These are phyloP conservation scores for Diaporthe sp. DNA, from an alignment of 2,329 filamentous ascomycete genomes.

Conservation along the genomic window DNA sequence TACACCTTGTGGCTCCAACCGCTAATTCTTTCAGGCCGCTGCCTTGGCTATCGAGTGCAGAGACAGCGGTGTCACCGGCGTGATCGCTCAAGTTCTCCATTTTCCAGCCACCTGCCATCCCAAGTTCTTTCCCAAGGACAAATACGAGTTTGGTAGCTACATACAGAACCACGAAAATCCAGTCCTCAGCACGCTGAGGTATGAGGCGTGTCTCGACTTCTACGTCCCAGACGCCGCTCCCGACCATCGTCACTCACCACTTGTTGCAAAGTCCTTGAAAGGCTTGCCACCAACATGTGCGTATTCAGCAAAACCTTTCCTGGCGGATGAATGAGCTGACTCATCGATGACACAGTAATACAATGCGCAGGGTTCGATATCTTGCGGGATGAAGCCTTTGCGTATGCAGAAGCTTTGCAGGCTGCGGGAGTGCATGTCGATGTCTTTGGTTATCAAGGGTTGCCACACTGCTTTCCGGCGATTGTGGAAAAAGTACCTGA, in stretches of 20 bases:
- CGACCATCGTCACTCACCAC: slow-evolving; percentile 20
- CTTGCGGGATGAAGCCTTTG: slow-evolving; percentile 16
- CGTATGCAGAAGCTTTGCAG: background rate
- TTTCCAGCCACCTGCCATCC: slow-evolving; percentile 24
- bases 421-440: background rate
- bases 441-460: background rate
- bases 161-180: slow-evolving; percentile 15
- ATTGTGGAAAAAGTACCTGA: background rate
- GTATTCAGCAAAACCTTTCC: background rate
- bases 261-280: background rate
- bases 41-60: slow-evolving; percentile 2
- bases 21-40: background rate
- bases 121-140: slow-evolving; percentile 5
- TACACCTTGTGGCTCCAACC: too few relatives aligned
- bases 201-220: slow-evolving; percentile 5
- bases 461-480: slow-evolving; percentile 22
- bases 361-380: slow-evolving; percentile 21
- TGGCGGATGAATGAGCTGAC: background rate
- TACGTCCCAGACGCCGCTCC: background rate
- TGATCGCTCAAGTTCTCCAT: background rate
- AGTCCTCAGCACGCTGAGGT: slow-evolving; percentile 4
- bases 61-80: background rate
- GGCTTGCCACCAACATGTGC: slow-evolving; percentile 5
- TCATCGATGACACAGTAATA: background rate
- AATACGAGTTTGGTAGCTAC: slow-evolving; percentile 25